phyloP scores from a whole-genome alignment of 257 asterid species.

The Fraxinus quadrangulata region DNA sequence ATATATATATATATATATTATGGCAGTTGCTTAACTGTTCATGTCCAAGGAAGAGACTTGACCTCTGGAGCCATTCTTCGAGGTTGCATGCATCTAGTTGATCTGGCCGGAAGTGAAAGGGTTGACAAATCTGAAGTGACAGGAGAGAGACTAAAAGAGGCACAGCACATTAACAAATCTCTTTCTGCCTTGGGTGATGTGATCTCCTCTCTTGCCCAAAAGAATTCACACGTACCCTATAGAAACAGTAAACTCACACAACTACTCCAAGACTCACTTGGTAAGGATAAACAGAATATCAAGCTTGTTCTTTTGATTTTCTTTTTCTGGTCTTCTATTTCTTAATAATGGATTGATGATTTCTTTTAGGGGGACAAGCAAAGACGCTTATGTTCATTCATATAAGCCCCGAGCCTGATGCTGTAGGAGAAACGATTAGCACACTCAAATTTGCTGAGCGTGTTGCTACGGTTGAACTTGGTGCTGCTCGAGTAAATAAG shows the following conservation, averaged over 20 bases:
- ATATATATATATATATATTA: background rate
- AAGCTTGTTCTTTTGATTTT: slow-evolving; percentile 6
- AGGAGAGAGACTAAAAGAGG: slow-evolving; percentile 95
- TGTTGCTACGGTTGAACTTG: slow-evolving; percentile 95
- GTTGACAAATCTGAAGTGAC: slow-evolving; percentile 98
- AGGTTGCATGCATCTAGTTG: slow-evolving; percentile 99
- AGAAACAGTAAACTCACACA: slow-evolving; percentile 97
- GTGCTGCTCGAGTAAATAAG: slow-evolving; percentile 93
- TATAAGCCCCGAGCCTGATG: slow-evolving; percentile 91
- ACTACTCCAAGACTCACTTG: slow-evolving; percentile 96
- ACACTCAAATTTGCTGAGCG: slow-evolving; percentile 99
- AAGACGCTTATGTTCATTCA: slow-evolving; percentile 98
- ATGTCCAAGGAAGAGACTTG: slow-evolving; percentile 87
- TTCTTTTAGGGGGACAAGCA: slow-evolving; percentile 84
- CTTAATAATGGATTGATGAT: slow-evolving; percentile 22
- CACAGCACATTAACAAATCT: slow-evolving; percentile 90
- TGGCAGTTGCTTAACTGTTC: slow-evolving; percentile 92
- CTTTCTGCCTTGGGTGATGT: slow-evolving; percentile 99
- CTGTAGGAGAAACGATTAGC: slow-evolving; percentile 89
- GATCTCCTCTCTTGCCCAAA: slow-evolving; percentile 89
- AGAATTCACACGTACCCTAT: slow-evolving; percentile 85
- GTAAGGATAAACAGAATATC: slow-evolving; percentile 46
- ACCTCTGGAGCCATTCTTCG: slow-evolving; percentile 72
- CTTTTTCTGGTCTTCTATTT: background rate
- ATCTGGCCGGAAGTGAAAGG: slow-evolving; percentile 98